Evolutionary conservation across 2,329 filamentous ascomycete genomes (phyloP), one percentile per base, ranked within the genome.

Genomic region (Fusarium annulatum): DNA sequence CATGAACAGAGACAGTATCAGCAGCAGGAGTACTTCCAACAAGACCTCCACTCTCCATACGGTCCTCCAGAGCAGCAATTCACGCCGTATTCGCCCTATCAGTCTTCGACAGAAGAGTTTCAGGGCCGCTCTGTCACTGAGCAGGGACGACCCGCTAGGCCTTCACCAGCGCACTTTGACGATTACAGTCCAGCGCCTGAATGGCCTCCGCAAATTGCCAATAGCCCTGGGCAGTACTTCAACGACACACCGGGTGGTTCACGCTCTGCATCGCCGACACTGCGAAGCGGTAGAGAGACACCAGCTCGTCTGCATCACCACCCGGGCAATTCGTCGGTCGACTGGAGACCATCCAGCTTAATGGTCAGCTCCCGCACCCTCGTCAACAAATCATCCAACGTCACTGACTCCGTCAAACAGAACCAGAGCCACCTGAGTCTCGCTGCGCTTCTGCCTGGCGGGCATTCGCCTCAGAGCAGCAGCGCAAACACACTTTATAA

Each of bases 401-500:
- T 71, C 63, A 69, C 76, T 77, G 68, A 78, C 76, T 62, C 59
- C 67, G 56, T 62, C 64, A 61, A 72, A 64, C 74, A 85, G 84
- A 81, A 83, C 66, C 83, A 84, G 73, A 85, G 84, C 77, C 79
- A 84, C 53, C 79, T 83, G 55, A 85, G 82, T 65, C 79, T 85
- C 41, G 80, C 83, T 5, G 82, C 80, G 21, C 79, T 86, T 12
- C 78, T 86, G 8, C 82, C 81, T 23, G 75, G 77, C 46, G 74
- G 75, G 9, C 14, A 26, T 11, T 48, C 67, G 9, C 38, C 59
- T 9, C 75, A 61, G 26, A 67, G 74, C 26, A 75, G 78, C 38
- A 67, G 80, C 23, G 73, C 77, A 8, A 75, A 80, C 58, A 73
- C 69, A 30, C 64, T 71, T 56, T 71, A 74, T 68, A 76, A 83